Evolutionary conservation across 768 basidiomycete species (phyloP).

Genomic region (Paxillus ammoniavirescens): DNA sequence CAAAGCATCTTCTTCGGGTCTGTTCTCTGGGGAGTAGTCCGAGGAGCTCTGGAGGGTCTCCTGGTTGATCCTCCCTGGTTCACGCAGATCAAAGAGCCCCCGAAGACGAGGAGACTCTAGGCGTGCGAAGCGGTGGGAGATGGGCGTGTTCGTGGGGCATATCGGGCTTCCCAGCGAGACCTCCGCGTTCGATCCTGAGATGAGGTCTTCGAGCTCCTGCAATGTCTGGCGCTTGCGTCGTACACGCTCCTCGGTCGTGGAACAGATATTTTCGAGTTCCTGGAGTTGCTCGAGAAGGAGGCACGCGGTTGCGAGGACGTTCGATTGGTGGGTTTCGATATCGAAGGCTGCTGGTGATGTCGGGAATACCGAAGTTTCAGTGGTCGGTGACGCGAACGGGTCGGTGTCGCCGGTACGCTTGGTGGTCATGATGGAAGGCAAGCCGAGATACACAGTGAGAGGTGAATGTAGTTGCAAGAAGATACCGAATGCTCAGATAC

Average conservation of each 20-base stretch:
- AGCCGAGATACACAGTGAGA: not conserved
- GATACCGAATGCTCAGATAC: not conserved
- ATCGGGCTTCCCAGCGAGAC: constrained; percentile 15
- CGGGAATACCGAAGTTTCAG: not conserved
- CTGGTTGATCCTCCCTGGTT: constrained; percentile 23
- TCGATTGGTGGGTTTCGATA: constrained; percentile 6
- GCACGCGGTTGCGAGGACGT: constrained; percentile 30
- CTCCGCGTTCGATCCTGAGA: constrained; percentile 11
- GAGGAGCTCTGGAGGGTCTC: constrained; percentile 22
- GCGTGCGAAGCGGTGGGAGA: constrained; percentile 8
- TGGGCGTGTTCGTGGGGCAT: constrained; percentile 24
- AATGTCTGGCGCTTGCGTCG: constrained; percentile 19
- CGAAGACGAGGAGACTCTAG: constrained; percentile 27
- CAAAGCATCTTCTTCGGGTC: constrained; percentile 1
- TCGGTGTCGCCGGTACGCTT: constrained; percentile 1
- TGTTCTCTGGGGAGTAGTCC: constrained; percentile 22
- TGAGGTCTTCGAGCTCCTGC: constrained; percentile 23
- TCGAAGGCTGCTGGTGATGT: not conserved
- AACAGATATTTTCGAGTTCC: constrained; percentile 23
- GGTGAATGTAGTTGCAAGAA: not conserved
- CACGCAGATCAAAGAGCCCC: constrained; percentile 29
- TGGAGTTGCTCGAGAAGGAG: constrained; percentile 26
- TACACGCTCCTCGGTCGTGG: constrained; percentile 22
- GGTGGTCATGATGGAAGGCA: constrained; percentile 8
- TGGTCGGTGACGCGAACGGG: constrained; percentile 24